Base-by-base conservation (phyloP, 148 eudicot species). In the Cornus suecica region DNA sequence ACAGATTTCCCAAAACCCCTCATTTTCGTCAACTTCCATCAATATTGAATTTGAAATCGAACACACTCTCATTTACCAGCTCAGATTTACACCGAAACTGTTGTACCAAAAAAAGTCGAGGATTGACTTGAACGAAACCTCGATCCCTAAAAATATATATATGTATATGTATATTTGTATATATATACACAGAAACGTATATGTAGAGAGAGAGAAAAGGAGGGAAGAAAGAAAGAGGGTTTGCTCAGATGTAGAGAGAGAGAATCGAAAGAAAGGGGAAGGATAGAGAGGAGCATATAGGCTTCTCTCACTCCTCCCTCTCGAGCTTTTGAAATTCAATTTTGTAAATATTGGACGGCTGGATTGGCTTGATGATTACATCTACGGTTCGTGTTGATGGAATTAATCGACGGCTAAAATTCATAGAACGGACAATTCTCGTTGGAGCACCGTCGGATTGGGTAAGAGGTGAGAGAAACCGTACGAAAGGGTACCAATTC, bases 311-410 rank as follows among this genome's bases (percentile, higher is more conserved):
- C 62, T 48, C 70, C 76, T 74, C 75, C 82, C 83, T 77, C 83
- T 78, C 79, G 79, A 73, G 80, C 80, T 85, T 87, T 87, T 85
- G 85, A 85, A 87, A 85, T 85, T 85, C 78, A 81, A 87, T 81
- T 85, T 76, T 76, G 83, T 72, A 67, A 77, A 78, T 79, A 78
- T 75, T 78, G 56, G 71, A 84, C 84, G 84, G 86, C 76, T 25
- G 56, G 87, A 84, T 82, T 74, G 28, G 66, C 10, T 48, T 69
- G 72, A n/a, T 64, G 20, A 29, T 18, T 20, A 69, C 66, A 87
- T 87, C 90, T 60, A 83, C 81, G 86, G 83, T 15, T 10, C 3
- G 4, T 1, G 24, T 25, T 77, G 31, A 1, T 24, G 30, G 1
- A 14, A 42, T 23, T 70, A 14, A 84, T 81, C 28, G 22, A 77